Percentiles rank a stretch among this genome's conserved stretches.
phyloP scores from a whole-genome alignment of 2,329 filamentous ascomycete genomes.

The Hyphodiscus sp. region DNA sequence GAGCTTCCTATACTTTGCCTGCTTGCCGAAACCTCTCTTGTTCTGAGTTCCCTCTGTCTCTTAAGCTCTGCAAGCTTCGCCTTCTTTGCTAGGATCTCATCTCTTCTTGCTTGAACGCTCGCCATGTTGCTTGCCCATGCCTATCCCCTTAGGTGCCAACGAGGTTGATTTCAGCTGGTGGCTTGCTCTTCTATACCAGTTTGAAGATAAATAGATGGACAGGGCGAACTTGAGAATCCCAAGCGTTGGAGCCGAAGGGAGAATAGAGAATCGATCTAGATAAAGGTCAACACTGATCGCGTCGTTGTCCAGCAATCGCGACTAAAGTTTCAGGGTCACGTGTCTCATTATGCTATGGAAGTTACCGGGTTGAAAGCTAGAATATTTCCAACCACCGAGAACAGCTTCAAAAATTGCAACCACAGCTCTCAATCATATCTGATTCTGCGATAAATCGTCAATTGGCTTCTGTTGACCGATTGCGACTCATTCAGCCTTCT shows the following conservation, averaged over 20 bases:
- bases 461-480: constrained; percentile 21
- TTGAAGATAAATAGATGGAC: neutral
- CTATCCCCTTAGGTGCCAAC: constrained; percentile 9
- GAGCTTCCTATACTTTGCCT: neutral
- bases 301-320: constrained; percentile 4
- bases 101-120: constrained; percentile 68
- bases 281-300: constrained; percentile 1
- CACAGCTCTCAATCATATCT: constrained; percentile 13
- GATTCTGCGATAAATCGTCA: constrained; percentile 21
- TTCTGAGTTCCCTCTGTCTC: constrained; percentile 77
- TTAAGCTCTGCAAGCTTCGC: constrained; percentile 96
- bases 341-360: constrained; percentile 6
- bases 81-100: constrained; percentile 95
- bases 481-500: constrained; percentile 7
- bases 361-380: constrained; percentile 7
- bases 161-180: neutral
- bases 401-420: constrained; percentile 20
- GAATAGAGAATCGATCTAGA: neutral
- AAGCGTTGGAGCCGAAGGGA: neutral
- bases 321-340: constrained; percentile 9
- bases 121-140: constrained; percentile 25
- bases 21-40: constrained; percentile 61
- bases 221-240: neutral
- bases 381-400: constrained; percentile 18
- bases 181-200: neutral